Evolutionary conservation across 1,139 yeast genomes (phyloP).

Genomic region (Arxiozyma telluris): DNA sequence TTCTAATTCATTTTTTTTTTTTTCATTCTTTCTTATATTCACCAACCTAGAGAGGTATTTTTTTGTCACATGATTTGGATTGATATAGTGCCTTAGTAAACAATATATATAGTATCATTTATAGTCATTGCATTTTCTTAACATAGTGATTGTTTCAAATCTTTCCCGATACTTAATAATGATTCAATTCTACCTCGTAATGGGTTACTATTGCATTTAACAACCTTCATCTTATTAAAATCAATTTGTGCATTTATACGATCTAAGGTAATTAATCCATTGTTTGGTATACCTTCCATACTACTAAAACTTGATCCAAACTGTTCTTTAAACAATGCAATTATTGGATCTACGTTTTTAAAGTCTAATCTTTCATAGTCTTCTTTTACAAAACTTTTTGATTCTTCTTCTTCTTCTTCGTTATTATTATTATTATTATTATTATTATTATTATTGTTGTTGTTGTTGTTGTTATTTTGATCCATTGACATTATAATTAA

Average conservation of each 20-base stretch:
- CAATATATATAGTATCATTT: too few relatives aligned
- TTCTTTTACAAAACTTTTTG: neutral
- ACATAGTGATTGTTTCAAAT: slow-evolving; percentile 1
- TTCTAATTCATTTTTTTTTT: too few relatives aligned
- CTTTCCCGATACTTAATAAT: slow-evolving; percentile 1
- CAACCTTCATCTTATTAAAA: slow-evolving; percentile 1
- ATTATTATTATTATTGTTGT: neutral
- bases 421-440: too few relatives aligned
- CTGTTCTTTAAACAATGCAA: slow-evolving; percentile 64
- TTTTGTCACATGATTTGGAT: too few relatives aligned
- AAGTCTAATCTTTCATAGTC: neutral
- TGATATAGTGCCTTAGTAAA: too few relatives aligned
- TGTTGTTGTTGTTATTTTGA: neutral
- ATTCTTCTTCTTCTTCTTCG: too few relatives aligned
- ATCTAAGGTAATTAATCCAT: neutral
- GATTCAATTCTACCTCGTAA: slow-evolving; percentile 6
- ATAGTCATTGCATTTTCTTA: neutral
- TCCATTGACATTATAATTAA: neutral
- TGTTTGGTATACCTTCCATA: slow-evolving; percentile 1
- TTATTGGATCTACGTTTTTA: slow-evolving; percentile 44
- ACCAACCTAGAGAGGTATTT: too few relatives aligned
- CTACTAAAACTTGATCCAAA: slow-evolving; percentile 64
- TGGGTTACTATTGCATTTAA: slow-evolving; percentile 5
- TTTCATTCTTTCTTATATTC: too few relatives aligned
- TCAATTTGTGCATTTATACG: slow-evolving; percentile 4